phyloP scores from a whole-genome alignment of 768 basidiomycete species.

The Boletellus emodensis region DNA sequence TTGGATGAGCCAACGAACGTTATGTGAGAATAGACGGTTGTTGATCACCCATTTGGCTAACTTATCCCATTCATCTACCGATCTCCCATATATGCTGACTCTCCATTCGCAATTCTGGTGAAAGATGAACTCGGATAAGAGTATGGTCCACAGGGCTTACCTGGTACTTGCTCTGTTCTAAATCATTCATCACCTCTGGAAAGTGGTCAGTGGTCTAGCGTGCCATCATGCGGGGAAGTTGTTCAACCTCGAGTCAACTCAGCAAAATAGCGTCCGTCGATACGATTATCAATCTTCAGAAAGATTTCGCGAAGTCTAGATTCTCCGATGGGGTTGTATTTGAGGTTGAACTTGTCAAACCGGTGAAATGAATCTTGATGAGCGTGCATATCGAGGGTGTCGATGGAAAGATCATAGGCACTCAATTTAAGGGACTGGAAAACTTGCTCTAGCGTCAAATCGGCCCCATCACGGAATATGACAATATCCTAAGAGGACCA shows the following conservation, averaged over 20 bases:
- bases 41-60: conserved; percentile 95
- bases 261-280: conserved; percentile 89
- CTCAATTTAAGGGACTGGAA: conserved; percentile 93
- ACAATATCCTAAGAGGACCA: conserved; percentile 73
- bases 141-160: conserved; percentile 34
- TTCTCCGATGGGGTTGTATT: conserved; percentile 97
- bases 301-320: conserved; percentile 95
- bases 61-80: conserved; percentile 90
- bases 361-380: conserved; percentile 98
- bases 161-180: conserved; percentile 98
- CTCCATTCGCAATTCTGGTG: conserved; percentile 93
- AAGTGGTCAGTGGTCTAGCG: background rate
- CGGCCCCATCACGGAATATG: conserved; percentile 88
- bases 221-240: background rate
- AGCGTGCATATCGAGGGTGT: conserved; percentile 99
- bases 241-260: conserved; percentile 82
- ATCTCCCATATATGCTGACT: conserved; percentile 90
- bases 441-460: conserved; percentile 88
- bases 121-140: background rate
- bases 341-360: conserved; percentile 96
- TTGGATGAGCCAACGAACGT: conserved; percentile 97
- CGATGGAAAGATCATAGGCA: conserved; percentile 97
- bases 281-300: conserved; percentile 94
- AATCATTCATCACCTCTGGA: conserved; percentile 93
- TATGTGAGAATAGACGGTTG: conserved; percentile 92